Evolutionary conservation across 192 early-diverging fungal genomes (phyloP).

Genomic region (Backusella luteola): DNA sequence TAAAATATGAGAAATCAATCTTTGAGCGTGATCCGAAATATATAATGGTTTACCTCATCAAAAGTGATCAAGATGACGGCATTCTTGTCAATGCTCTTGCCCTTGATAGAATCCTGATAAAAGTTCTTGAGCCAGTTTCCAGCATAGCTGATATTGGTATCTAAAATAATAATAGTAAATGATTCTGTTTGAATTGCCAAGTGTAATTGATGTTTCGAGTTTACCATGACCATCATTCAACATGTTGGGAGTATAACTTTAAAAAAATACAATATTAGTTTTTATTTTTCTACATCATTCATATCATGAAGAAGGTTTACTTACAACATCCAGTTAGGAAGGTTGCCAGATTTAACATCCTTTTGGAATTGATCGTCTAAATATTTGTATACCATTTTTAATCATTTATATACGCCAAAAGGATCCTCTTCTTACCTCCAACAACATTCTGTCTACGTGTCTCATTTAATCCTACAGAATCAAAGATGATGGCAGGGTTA

Average conservation of each 20-base stretch:
- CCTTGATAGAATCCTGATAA: conserved; percentile 45
- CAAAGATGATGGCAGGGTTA: conserved; percentile 30
- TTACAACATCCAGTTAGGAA: conserved; percentile 32
- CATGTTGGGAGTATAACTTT: conserved; percentile 55
- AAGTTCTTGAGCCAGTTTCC: conserved; percentile 56
- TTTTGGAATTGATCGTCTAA: conserved; percentile 6
- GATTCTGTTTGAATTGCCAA: not conserved
- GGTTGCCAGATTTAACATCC: conserved; percentile 2
- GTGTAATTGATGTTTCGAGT: not conserved
- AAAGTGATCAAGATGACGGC: conserved; percentile 41
- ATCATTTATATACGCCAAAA: not conserved
- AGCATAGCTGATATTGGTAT: conserved; percentile 43
- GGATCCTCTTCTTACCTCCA: not conserved
- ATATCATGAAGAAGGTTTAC: not conserved
- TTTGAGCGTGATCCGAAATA: not conserved
- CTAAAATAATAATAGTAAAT: conserved; percentile 16
- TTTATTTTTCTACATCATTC: not conserved
- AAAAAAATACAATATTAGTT: not conserved
- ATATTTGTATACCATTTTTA: not conserved
- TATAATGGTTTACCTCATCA: conserved; percentile 31
- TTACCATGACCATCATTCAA: conserved; percentile 48
- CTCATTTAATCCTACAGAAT: conserved; percentile 20
- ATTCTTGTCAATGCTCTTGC: conserved; percentile 44
- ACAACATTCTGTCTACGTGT: conserved; percentile 21
- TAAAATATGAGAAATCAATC: not conserved